A percentile compares a stretch with the other conserved stretches of the same genome.
phyloP scores from a whole-genome alignment of 2,329 filamentous ascomycete species.

The Monosporascus sp. region DNA sequence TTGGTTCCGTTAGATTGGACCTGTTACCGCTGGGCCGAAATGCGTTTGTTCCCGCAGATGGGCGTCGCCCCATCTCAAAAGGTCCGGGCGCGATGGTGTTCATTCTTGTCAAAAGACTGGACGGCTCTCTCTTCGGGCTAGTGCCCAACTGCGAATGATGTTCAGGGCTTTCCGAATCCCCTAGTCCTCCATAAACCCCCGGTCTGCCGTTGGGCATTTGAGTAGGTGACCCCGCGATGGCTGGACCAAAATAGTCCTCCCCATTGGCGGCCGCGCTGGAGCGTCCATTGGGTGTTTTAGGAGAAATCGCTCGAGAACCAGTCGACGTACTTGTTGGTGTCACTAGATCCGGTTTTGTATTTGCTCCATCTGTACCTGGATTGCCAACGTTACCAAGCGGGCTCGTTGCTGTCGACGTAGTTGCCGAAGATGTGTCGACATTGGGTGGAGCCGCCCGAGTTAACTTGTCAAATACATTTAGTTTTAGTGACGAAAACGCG shows the following conservation, averaged over 20 bases:
- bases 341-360: constrained; percentile 50
- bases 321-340: constrained; percentile 59
- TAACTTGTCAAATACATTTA: constrained; percentile 33
- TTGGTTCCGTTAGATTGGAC: constrained; percentile 7
- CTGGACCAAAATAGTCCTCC: constrained; percentile 42
- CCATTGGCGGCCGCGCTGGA: constrained; percentile 36
- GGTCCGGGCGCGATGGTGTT: constrained; percentile 62
- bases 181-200: constrained; percentile 46
- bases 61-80: constrained; percentile 47
- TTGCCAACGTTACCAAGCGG: constrained; percentile 26
- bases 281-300: constrained; percentile 47
- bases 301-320: constrained; percentile 58
- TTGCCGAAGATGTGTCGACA: constrained; percentile 54
- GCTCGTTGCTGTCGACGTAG: constrained; percentile 35
- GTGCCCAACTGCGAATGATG: constrained; percentile 39
- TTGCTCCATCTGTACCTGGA: constrained; percentile 44
- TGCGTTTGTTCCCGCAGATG: constrained; percentile 24
- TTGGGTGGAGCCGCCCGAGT: constrained; percentile 42
- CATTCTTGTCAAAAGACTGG: constrained; percentile 54
- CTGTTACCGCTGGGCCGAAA: constrained; percentile 25
- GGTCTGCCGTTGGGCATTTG: constrained; percentile 36
- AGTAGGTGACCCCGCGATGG: constrained; percentile 39
- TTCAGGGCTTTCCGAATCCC: constrained; percentile 31
- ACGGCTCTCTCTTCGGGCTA: constrained; percentile 39
- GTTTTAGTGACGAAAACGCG: constrained; percentile 32